Evolutionary conservation across 495 filamentous ascomycete genomes (phyloP).

Genomic region (Trichocladium uniseriatum): DNA sequence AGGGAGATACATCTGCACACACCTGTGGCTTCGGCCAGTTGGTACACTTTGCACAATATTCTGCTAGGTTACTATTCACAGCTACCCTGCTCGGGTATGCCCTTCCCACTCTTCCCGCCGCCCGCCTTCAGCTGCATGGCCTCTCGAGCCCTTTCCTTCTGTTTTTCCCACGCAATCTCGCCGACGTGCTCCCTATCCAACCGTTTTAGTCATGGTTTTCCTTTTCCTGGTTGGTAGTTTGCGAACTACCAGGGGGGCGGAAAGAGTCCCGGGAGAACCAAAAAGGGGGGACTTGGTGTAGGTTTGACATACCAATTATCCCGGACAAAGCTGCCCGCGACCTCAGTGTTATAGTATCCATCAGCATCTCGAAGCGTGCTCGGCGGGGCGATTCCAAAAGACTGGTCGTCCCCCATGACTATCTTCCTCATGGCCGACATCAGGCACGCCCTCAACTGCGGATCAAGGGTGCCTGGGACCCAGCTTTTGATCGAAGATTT

Average conservation of each 20-base stretch:
- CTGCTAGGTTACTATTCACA: not conserved
- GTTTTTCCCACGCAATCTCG: slow-evolving; percentile 21
- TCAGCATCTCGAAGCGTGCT: slow-evolving; percentile 15
- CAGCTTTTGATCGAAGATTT: slow-evolving; percentile 29
- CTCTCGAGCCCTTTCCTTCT: slow-evolving; percentile 17
- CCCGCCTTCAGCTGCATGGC: slow-evolving; percentile 14
- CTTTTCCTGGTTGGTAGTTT: no score
- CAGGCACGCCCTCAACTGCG: slow-evolving; percentile 16
- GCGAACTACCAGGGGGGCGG: no score
- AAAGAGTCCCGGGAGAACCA: no score
- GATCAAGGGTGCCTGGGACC: slow-evolving; percentile 17
- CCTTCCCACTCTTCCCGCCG: not conserved
- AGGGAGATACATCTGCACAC: no score
- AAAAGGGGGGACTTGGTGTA: no score
- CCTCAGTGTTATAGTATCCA: slow-evolving; percentile 32
- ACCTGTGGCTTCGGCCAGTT: no score
- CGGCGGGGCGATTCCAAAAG: slow-evolving; percentile 20
- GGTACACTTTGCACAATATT: no score
- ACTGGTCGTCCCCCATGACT: slow-evolving; percentile 26
- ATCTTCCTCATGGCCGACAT: slow-evolving; percentile 30
- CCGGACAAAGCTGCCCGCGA: slow-evolving; percentile 27
- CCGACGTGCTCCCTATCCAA: no score
- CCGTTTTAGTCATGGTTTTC: no score
- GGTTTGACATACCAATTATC: slow-evolving; percentile 30
- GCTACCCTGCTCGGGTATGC: not conserved